Conservation (phyloP, 1,139 yeast genomes). For the Taiozyma sp. region DNA sequence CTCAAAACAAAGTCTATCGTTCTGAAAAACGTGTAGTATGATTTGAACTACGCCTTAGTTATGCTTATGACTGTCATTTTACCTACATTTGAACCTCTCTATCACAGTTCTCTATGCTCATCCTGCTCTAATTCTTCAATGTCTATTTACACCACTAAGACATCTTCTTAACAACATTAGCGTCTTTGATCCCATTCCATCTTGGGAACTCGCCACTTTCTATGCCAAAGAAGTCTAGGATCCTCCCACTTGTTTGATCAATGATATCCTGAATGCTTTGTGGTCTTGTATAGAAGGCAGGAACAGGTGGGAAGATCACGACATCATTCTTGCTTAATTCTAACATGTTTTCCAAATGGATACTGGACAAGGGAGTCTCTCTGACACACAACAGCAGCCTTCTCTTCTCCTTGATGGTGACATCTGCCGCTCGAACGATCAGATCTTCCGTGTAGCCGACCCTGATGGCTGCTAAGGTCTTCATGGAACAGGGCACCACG, state of each 20-base stretch:
- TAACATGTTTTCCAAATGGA: constrained; percentile 23
- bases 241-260: constrained; percentile 21
- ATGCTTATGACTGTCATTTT: no score
- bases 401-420: constrained; percentile 22
- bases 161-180: neutral
- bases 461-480: constrained; percentile 22
- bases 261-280: constrained; percentile 17
- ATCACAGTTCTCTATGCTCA: no score
- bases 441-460: constrained; percentile 23
- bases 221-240: constrained; percentile 19
- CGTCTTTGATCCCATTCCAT: constrained; percentile 16
- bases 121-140: no score
- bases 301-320: constrained; percentile 24
- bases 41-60: no score
- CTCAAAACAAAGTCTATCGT: no score
- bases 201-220: constrained; percentile 18
- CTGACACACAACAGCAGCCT: constrained; percentile 18
- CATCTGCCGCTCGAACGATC: constrained; percentile 24
- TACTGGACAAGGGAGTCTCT: constrained; percentile 23
- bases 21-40: no score
- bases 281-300: constrained; percentile 24
- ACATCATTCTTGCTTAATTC: constrained; percentile 16
- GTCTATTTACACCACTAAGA: no score
- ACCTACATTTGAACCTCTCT: no score
- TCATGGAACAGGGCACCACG: constrained; percentile 25